Base-by-base conservation (phyloP, 768 basidiomycete genomes). In the Clavulina sp. region DNA sequence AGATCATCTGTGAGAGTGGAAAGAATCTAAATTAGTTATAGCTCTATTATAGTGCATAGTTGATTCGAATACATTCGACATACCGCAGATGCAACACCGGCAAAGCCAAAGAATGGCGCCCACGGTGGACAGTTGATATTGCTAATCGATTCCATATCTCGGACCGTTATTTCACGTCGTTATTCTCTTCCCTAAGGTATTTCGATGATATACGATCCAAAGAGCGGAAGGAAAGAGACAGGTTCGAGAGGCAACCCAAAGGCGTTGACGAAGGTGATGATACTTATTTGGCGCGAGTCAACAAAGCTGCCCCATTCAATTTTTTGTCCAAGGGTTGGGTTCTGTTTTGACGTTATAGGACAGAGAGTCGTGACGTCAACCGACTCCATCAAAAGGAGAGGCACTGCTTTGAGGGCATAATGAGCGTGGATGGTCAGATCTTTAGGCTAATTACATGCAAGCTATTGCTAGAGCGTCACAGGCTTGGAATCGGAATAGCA, bases 41-140 rank as follows among this genome's bases (percentile, higher is more conserved):
- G 26, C 29, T 40, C 5, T 33, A n/a, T 24, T n/a, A 2, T 31
- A 16, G 38, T 5, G 38, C 9, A 36, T 23, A 28, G 1, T 2
- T 7, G 48, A 24, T 4, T 23, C 9, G 9, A 38, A 40, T 3
- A 36, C 16, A 26, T 5, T 62, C 18, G 1, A 62, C 84, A 67
- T 60, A 95, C 93, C 48, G 93, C 79, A 24, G 82, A 75, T n/a
- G 89, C 84, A 29, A 97, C 93, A 48, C 93, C 93, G 48, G 84
- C 92, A 64, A 99, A 92, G 26, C 92, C 93, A 64, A 97, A 95
- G 78, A 97, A 97, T 49, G 89, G 86, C 48, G 92, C 92, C 64
- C 85, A 96, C 29, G 91, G 86, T 55, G 89, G 89, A 64, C 89
- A 95, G 28, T 49, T 46, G 43, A 9, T 9, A 13, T 16, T 16